Conservation (phyloP, 2,329 filamentous ascomycete species). For the Aaosphaeria arxii region DNA sequence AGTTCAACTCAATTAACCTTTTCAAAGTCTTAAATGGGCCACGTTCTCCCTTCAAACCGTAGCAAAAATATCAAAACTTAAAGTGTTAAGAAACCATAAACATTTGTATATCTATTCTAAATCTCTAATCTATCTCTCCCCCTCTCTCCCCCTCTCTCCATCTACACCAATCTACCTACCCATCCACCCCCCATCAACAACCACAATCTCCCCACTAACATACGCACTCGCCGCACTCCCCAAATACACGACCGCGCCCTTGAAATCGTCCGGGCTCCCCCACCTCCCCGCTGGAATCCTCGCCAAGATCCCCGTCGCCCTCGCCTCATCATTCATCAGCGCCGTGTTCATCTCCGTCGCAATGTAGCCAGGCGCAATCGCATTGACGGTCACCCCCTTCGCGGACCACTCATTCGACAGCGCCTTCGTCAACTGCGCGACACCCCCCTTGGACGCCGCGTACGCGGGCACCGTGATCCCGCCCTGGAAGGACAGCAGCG, state of each 20-base stretch:
- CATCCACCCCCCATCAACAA: constrained; percentile 93
- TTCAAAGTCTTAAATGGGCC: no score
- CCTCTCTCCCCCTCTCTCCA: no score
- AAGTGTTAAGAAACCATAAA: no score
- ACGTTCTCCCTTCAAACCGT: no score
- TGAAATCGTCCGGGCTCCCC: constrained; percentile 84
- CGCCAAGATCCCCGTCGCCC: constrained; percentile 70
- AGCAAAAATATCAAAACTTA: no score
- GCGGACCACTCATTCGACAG: constrained; percentile 82
- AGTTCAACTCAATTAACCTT: no score
- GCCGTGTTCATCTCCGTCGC: constrained; percentile 93
- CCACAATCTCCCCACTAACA: constrained; percentile 76
- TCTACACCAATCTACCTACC: constrained; percentile 57
- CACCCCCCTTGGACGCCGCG: constrained; percentile 79
- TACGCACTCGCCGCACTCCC: constrained; percentile 75
- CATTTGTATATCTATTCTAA: no score
- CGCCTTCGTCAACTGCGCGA: constrained; percentile 80
- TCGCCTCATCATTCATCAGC: constrained; percentile 67
- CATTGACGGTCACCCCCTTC: constrained; percentile 81
- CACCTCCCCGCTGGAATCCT: constrained; percentile 82
- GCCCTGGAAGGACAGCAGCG: constrained; percentile 79
- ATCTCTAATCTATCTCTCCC: no score
- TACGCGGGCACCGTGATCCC: constrained; percentile 88
- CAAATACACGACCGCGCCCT: constrained; percentile 75
- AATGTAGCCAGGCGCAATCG: constrained; percentile 86